A percentile compares a stretch with the other conserved stretches of the same genome.
Conservation (phyloP, 768 basidiomycete genomes). For the Macrolepiota dolichaula region DNA sequence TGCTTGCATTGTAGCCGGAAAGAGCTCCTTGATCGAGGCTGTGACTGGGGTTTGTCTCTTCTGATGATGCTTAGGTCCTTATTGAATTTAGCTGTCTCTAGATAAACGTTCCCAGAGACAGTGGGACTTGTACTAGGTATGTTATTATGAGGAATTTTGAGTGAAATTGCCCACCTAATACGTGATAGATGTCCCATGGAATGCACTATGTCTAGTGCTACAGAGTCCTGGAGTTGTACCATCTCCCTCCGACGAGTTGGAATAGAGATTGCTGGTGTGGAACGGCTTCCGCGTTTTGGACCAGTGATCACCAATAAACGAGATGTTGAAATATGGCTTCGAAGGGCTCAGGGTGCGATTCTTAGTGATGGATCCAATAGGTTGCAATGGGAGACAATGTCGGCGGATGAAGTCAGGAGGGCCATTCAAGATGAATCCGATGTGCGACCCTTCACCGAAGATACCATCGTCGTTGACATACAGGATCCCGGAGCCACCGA, state of each 20-base stretch:
- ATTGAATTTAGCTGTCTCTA: constrained; percentile 17
- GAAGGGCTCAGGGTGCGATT: constrained; percentile 59
- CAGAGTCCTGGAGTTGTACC: constrained; percentile 38
- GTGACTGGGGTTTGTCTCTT: constrained; percentile 45
- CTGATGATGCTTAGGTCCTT: too few species aligned
- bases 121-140: constrained; percentile 58
- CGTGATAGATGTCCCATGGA: constrained; percentile 48
- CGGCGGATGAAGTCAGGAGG: constrained; percentile 11
- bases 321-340: constrained; percentile 49
- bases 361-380: constrained; percentile 26
- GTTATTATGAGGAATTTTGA: background rate
- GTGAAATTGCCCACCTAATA: background rate
- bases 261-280: background rate
- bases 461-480: constrained; percentile 45
- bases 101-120: constrained; percentile 62
- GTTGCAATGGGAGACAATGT: constrained; percentile 8
- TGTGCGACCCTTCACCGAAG: constrained; percentile 42
- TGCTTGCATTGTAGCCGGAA: constrained; percentile 54
- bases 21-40: constrained; percentile 58
- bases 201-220: constrained; percentile 41
- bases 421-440: constrained; percentile 1
- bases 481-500: constrained; percentile 43
- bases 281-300: constrained; percentile 34
- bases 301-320: constrained; percentile 32
- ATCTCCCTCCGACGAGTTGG: constrained; percentile 30